A percentile compares a stretch with the other conserved stretches of the same genome.
These are phyloP conservation scores for Solanum dulcamara DNA, from an alignment of 257 asterid species.

Conservation along the genomic window DNA sequence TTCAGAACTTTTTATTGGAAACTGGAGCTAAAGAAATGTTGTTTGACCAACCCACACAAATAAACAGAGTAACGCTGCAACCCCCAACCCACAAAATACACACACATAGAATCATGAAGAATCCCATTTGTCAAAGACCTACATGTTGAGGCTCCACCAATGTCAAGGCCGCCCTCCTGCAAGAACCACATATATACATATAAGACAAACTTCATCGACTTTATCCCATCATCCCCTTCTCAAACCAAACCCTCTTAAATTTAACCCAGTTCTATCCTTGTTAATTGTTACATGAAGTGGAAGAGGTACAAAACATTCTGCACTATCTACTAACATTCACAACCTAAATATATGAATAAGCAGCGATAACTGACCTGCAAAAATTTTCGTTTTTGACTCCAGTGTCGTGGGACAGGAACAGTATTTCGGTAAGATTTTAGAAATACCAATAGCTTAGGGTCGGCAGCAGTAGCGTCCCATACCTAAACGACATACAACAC, in stretches of 20 bases:
- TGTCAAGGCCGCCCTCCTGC: conserved; percentile 95
- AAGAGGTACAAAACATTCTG: not conserved
- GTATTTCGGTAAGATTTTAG: conserved; percentile 87
- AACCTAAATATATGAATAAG: not conserved
- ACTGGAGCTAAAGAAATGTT: not conserved
- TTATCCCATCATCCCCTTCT: conserved; percentile 41
- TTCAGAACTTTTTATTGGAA: not conserved
- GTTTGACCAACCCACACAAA: conserved; percentile 48
- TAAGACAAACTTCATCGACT: conserved; percentile 88
- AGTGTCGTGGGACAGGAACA: conserved; percentile 98
- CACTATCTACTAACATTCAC: not conserved
- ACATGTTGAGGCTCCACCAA: conserved; percentile 92
- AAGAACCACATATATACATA: conserved; percentile 82
- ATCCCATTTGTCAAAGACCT: conserved; percentile 85
- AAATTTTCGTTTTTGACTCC: conserved; percentile 95
- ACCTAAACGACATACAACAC: conserved; percentile 39
- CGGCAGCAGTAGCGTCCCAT: conserved; percentile 95
- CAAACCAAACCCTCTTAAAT: conserved; percentile 35
- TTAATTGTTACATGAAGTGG: not conserved
- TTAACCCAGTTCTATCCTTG: conserved; percentile 15
- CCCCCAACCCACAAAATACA: conserved; percentile 7
- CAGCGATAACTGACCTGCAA: conserved; percentile 63
- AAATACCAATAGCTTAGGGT: conserved; percentile 87
- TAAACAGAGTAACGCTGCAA: conserved; percentile 2
- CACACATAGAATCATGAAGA: conserved; percentile 44